Evolutionary conservation across 345 rosid genomes (phyloP), one percentile per base, ranked within the genome.

Genomic region (Linum lewisii): DNA sequence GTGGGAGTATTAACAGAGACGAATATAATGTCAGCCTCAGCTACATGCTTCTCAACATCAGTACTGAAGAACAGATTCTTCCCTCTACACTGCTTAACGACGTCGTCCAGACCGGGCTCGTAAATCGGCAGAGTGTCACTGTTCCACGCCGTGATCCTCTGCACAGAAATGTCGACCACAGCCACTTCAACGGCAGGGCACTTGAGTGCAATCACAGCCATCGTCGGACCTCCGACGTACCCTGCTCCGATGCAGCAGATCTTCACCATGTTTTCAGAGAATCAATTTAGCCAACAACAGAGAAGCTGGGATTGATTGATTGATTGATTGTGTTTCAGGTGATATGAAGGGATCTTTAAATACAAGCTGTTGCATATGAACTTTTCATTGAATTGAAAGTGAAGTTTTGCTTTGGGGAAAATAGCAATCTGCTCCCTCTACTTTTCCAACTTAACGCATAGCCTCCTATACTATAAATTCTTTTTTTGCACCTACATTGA

Each of bases 221-320:
- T 57, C 5, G 60, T 57, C 1, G 60, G 60, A 7, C 60, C 60
- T 5, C 60, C 60, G 11, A 57, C 60, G 34, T 57, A 57, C 11
- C 60, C 60, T 16, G 60, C 60, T 13, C 60, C 60, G 32, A 57
- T 57, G 60, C 60, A 57, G 29, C 60, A 57, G 60, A 57, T 57
- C 44, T 57, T 57, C 60, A 57, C 60, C 60, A 57, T 57, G 18
- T 7, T 54, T 54, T 5, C 47, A 29, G 34, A 29, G 34, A 29
- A 29, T n/a, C n/a, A n/a, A n/a, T 29, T 26, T 26, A 6, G 2
- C 32, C 32, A 26, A 26, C 32, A 26, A 26, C 32, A 26, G 6
- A 26, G n/a, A n/a, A n/a, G n/a, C n/a, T n/a, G n/a, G n/a, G n/a
- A n/a, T n/a, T n/a, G 34, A 29, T 29, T 29, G 32, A 26, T 26